A percentile compares a stretch with the other conserved stretches of the same genome.
phyloP scores from a whole-genome alignment of 345 rosid species.

The Dimocarpus longan region DNA sequence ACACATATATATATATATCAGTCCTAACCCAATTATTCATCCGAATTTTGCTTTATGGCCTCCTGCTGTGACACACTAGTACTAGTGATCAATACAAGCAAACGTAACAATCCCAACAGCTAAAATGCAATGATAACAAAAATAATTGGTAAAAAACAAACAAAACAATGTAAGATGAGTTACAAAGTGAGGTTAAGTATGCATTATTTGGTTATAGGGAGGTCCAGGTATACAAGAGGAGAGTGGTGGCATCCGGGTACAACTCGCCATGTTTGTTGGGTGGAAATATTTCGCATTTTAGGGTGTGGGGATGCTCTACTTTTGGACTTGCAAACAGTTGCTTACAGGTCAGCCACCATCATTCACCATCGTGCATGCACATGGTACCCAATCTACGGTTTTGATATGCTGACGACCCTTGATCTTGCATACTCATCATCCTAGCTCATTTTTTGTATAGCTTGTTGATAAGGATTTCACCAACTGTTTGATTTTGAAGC shows the following conservation, averaged over 20 bases:
- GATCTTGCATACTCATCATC: neutral
- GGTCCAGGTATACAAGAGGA: neutral
- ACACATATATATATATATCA: neutral
- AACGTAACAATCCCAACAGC: neutral
- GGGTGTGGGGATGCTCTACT: neutral
- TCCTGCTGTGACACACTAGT: neutral
- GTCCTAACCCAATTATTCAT: neutral
- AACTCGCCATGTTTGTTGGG: constrained; percentile 16
- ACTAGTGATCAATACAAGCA: neutral
- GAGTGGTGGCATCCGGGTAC: constrained; percentile 9
- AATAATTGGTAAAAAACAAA: too few relatives aligned
- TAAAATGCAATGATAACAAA: neutral
- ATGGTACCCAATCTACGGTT: constrained; percentile 11
- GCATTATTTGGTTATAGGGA: neutral
- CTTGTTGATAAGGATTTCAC: neutral
- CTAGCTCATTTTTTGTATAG: neutral
- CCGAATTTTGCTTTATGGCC: neutral
- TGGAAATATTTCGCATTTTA: neutral
- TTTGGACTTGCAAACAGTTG: neutral
- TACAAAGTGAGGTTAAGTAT: neutral
- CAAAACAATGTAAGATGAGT: neutral
- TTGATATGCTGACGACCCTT: constrained; percentile 22
- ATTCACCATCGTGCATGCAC: neutral
- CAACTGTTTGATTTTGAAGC: neutral
- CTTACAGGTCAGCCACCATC: constrained; percentile 1